Conservation (phyloP, 2,329 filamentous ascomycete species). For the Penicillium fuscoglaucum region DNA sequence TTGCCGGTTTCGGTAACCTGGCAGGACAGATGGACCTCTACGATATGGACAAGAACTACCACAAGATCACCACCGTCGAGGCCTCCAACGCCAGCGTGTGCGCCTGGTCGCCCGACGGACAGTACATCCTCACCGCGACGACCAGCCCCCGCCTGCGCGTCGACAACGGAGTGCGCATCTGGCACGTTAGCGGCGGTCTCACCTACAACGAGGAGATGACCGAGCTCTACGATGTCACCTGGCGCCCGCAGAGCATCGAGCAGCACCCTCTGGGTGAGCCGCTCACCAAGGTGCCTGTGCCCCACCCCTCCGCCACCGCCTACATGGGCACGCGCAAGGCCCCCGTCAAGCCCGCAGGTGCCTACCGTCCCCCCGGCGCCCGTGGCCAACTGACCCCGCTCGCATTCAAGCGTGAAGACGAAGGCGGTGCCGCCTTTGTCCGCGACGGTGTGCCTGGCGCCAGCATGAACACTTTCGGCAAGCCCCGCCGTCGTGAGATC, state of each 20-base stretch:
- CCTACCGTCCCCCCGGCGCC: constrained; percentile 91
- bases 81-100: constrained; percentile 94
- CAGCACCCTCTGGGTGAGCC: constrained; percentile 67
- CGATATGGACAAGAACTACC: constrained; percentile 90
- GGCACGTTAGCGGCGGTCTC: constrained; percentile 82
- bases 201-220: constrained; percentile 97
- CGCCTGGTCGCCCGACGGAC: constrained; percentile 95
- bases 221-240: constrained; percentile 87
- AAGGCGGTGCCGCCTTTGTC: constrained; percentile 85
- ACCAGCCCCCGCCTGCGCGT: constrained; percentile 93
- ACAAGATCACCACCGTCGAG: constrained; percentile 90
- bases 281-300: constrained; percentile 69
- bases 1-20: constrained; percentile 96
- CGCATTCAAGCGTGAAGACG: constrained; percentile 96
- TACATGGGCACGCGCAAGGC: constrained; percentile 88
- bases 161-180: constrained; percentile 93
- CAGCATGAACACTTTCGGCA: constrained; percentile 75
- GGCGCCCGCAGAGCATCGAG: constrained; percentile 72
- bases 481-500: constrained; percentile 70
- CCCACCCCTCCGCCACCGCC: constrained; percentile 78
- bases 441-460: constrained; percentile 70
- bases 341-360: constrained; percentile 93
- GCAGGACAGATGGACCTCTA: constrained; percentile 98
- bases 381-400: constrained; percentile 85
- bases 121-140: constrained; percentile 94